Percentiles rank a stretch among this genome's conserved stretches.
Conservation (phyloP, 2,329 filamentous ascomycete species). For the Beauveria pseudobassiana region DNA sequence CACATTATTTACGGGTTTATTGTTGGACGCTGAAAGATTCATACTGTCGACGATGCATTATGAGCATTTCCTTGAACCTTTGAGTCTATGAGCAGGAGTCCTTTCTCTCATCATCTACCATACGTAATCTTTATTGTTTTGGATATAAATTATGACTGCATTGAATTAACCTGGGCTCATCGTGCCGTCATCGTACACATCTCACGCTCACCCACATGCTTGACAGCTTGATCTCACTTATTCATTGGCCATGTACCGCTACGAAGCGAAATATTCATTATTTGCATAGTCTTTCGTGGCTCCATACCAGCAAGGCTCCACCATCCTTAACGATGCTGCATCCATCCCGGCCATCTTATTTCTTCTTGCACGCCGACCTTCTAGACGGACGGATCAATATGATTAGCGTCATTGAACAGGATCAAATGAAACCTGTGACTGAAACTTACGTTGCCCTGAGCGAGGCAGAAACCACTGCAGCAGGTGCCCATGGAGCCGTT, state of each 20-base stretch:
- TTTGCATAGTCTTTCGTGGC: not conserved
- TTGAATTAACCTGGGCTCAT: not conserved
- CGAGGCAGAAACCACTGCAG: not conserved
- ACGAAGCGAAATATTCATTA: too few species aligned
- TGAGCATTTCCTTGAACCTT: not conserved
- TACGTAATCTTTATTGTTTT: constrained; percentile 9
- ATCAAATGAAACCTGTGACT: not conserved
- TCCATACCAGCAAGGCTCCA: not conserved
- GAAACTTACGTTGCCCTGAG: not conserved
- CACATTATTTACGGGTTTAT: not conserved
- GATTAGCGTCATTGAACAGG: not conserved
- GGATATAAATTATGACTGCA: constrained; percentile 7
- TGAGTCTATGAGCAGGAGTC: not conserved
- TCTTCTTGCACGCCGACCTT: not conserved
- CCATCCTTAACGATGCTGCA: not conserved
- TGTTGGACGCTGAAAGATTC: not conserved
- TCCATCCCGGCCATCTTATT: not conserved
- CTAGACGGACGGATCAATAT: not conserved
- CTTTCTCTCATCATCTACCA: not conserved
- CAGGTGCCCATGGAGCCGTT: not conserved
- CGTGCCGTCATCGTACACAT: too few species aligned
- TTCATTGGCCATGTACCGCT: too few species aligned
- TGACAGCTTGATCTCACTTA: too few species aligned
- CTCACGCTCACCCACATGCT: too few species aligned
- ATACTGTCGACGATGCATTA: not conserved